phyloP scores from a whole-genome alignment of 257 asterid genomes.

The Penstemon newberryi region DNA sequence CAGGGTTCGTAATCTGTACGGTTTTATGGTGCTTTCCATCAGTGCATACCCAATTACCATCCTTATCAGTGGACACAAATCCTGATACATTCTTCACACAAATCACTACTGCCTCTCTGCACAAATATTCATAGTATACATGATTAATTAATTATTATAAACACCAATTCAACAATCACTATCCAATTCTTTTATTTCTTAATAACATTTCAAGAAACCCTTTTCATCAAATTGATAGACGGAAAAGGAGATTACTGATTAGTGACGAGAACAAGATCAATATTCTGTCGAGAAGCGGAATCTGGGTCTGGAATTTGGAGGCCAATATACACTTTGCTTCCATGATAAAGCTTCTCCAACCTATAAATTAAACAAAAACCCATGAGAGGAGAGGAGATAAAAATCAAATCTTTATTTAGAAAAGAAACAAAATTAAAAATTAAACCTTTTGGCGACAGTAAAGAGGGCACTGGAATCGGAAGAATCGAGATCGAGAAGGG shows the following conservation, averaged over 20 bases:
- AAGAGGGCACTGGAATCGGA: slow-evolving; percentile 62
- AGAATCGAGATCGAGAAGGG: slow-evolving; percentile 53
- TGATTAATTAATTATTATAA: no score
- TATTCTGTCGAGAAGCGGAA: slow-evolving; percentile 65
- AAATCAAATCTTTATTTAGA: slow-evolving; percentile 10
- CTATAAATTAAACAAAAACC: slow-evolving; percentile 29
- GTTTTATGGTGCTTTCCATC: slow-evolving; percentile 49
- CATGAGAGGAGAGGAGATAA: not conserved
- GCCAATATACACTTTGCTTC: slow-evolving; percentile 62
- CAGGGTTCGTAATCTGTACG: slow-evolving; percentile 62
- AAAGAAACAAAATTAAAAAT: not conserved
- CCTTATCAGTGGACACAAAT: slow-evolving; percentile 57
- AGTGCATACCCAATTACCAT: slow-evolving; percentile 77
- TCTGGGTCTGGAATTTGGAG: slow-evolving; percentile 82
- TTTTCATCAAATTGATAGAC: not conserved
- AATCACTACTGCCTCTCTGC: slow-evolving; percentile 74
- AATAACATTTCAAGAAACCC: not conserved
- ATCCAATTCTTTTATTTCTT: not conserved
- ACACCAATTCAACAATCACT: slow-evolving; percentile 1
- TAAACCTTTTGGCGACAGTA: slow-evolving; percentile 64
- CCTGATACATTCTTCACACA: slow-evolving; percentile 67
- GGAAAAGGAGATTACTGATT: slow-evolving; percentile 36
- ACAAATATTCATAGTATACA: not conserved
- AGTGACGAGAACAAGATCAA: slow-evolving; percentile 74
- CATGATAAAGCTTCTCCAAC: slow-evolving; percentile 63